Base-by-base conservation (phyloP, 805 yeast species). In the Candida vaughaniae region DNA sequence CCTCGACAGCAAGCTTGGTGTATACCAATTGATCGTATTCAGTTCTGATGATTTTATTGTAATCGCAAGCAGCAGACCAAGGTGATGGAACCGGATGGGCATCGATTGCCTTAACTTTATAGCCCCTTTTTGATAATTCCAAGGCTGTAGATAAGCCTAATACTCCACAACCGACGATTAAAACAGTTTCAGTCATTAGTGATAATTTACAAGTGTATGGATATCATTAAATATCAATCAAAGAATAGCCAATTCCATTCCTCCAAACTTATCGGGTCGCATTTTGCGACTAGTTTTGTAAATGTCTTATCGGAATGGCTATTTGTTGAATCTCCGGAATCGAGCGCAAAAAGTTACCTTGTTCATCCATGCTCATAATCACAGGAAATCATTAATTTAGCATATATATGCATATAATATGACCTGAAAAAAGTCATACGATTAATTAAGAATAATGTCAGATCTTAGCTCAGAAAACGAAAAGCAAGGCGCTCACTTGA, bases 11-110 rank as follows among this genome's bases (percentile, higher is more conserved):
- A 46, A 75, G 41, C 31, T 55, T 53, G 4, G 76, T 53, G 39
- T 73, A 73, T n/a, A 58, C 48, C 20, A 54, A 28, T 36, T 72
- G 75, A 4, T 64, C 51, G 42, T 75, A 74, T 43, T 73, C 79
- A 0, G 71, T 58, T 33, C 78, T 55, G 11, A 75, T 62, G 32
- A 75, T 73, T 47, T 75, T 73, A 46, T 74, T 74, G 35, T 59
- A 58, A 42, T 75, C 80, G 37, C 60, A 64, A 7, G 77, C 68
- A 19, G 78, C 77, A 2, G 77, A 66, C 52, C 60, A 54, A 2
- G 66, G 64, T 2, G 75, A 69, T 4, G 77, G 77, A 1, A 67
- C 62, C 6, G 61, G 53, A 40, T 59, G 57, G 7, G 60, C 56
- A 36, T 49, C 54, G 20, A 49, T 33, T 8, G 47, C 47, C 7